Evolutionary conservation across 1,284 basidiomycete genomes (phyloP), one percentile per base, ranked within the genome.

Genomic region (Irpex rosettiformis): DNA sequence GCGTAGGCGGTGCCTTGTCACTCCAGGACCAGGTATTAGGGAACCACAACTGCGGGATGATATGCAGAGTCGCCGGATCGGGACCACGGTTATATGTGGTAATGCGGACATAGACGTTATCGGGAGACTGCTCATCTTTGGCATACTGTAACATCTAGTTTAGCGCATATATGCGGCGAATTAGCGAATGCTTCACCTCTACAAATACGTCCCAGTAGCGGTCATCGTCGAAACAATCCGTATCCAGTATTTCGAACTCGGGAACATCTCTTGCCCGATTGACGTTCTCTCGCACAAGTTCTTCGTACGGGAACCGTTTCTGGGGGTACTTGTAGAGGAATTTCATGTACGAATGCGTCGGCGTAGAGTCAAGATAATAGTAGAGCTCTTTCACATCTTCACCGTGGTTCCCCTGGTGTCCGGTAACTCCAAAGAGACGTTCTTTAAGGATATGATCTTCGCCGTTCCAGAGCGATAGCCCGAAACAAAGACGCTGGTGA

Each of bases 281-380:
- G 65, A 85, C 77, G 69, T 90, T 96, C 77, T 98, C 95, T 55
- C 81, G 77, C 13, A 96, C 90, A 56, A 99, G 85, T 65, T 97
- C 84, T 70, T 98, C 94, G 75, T 99, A 99, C 0, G 96, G 96
- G 75, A 85, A 99, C 49, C 82, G 79, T 64, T 85, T 80, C 74
- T 99, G 96, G 13, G 96, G 96, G 69, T 98, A 98, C 75, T 98
- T 98, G 86, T 98, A 98, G 60, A 98, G 78, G 75, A 91, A 96
- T 76, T 98, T 99, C 96, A 98, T 98, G 83, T 98, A 99, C 29
- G 94, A 96, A 72, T 99, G 96, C 1, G 96, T 98, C 21, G 96
- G 96, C 0, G 96, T 97, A 55, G 93, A 97, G 75, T 98, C 96
- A 65, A 99, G 85, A 75, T 99, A 98, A 73, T 96, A 99, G 75